These are phyloP conservation scores for Ambrosia hybrid DNA, from an alignment of 140 eudicot genomes.

Conservation along the genomic window DNA sequence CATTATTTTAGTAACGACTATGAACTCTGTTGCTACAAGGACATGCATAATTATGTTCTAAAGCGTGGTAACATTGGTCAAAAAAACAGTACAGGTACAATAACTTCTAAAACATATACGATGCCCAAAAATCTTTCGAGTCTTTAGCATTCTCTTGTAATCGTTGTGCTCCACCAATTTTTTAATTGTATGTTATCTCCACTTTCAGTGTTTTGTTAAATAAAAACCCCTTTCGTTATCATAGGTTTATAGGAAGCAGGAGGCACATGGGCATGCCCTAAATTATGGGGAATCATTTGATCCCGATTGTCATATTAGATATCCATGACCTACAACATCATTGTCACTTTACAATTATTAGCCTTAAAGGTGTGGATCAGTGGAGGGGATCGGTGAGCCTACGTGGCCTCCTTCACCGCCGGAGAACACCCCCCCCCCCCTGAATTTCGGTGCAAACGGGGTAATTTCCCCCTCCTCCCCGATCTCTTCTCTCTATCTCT, in stretches of 20 bases:
- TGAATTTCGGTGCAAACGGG: no score
- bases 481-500: no score
- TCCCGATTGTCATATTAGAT: background rate
- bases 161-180: background rate
- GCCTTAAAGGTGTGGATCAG: background rate
- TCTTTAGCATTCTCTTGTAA: background rate
- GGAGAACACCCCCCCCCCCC: no score
- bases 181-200: background rate
- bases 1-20: no score
- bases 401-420: no score
- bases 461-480: no score
- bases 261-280: conserved; percentile 23
- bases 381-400: background rate
- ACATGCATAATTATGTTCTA: no score
- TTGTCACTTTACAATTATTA: conserved; percentile 12
- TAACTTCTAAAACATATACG: no score
- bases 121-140: no score
- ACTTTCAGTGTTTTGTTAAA: background rate
- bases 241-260: conserved; percentile 1
- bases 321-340: conserved; percentile 10
- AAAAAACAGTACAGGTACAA: no score
- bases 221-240: conserved; percentile 2
- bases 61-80: no score
- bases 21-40: no score
- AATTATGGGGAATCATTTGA: conserved; percentile 6